Evolutionary conservation across 257 asterid species (phyloP), one percentile per base, ranked within the genome.

Genomic region (Solanum chilense): DNA sequence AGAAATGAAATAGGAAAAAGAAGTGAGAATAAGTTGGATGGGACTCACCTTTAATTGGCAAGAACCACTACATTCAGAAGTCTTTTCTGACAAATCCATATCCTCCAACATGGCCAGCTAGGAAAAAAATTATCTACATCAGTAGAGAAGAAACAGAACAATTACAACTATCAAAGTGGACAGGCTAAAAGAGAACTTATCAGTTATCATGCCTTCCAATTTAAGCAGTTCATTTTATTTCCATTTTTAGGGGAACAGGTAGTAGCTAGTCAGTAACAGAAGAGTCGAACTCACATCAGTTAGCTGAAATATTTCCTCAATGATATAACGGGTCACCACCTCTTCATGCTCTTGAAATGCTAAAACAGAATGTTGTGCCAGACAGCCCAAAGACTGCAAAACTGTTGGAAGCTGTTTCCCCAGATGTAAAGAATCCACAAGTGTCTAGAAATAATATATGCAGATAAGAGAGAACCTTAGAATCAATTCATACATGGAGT

Each of bases 341-440:
- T 91, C 88, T 89, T 92, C 97, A n/a, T 91, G 94, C 87, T 89
- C 91, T 89, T 92, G 95, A 89, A 90, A 93, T 87, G 96, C 88
- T 84, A 93, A 91, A 87, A 88, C 80, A 25, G 92, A 95, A 89
- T 93, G 89, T 74, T 94, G 99, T 44, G 98, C 95, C 90, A 95
- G 84, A 86, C 99, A 95, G 87, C 99, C 98, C 83, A 96, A 87
- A 87, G 98, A 95, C 93, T 96, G 97, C 92, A 96, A 92, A 41
- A 93, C 93, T 49, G 98, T 92, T 29, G 96, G 94, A 88, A 89
- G 75, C 91, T 93, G 93, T 89, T 89, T 86, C 89, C 95, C 93
- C 3, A 58, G 85, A 77, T 74, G 87, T 89, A 96, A 91, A 90
- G 94, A 90, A 89, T 94, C 93, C 93, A 93, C 91, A 78, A 96